These are phyloP conservation scores for Ogataea glucozyma DNA, from an alignment of 805 yeast species.

Conservation along the genomic window DNA sequence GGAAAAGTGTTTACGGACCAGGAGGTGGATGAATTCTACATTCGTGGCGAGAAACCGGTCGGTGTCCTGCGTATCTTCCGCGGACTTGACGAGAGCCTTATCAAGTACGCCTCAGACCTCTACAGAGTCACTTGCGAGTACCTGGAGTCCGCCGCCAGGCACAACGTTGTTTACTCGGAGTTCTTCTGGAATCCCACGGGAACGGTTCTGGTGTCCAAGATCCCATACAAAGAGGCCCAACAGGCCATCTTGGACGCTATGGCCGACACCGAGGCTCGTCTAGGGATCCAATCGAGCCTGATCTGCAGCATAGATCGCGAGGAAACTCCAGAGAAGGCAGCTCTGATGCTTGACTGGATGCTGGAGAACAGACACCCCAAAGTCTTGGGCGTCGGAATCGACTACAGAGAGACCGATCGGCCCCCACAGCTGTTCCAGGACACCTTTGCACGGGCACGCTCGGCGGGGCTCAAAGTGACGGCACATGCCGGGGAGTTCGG, in stretches of 20 bases:
- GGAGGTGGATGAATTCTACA: conserved; percentile 31
- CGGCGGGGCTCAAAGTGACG: conserved; percentile 29
- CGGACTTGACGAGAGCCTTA: conserved; percentile 29
- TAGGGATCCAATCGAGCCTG: conserved; percentile 27
- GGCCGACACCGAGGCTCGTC: conserved; percentile 21
- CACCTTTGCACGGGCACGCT: conserved; percentile 28
- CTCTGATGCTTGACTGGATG: conserved; percentile 34
- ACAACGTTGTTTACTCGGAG: conserved; percentile 32
- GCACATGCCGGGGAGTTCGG: conserved; percentile 38
- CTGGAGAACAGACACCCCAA: conserved; percentile 24
- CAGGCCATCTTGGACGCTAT: conserved; percentile 30
- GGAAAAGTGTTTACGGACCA: conserved; percentile 26
- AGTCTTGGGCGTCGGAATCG: conserved; percentile 35
- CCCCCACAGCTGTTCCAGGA: conserved; percentile 33
- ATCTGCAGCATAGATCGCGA: conserved; percentile 36
- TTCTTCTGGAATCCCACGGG: conserved; percentile 39
- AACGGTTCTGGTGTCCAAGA: conserved; percentile 30
- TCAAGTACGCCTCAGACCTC: conserved; percentile 28
- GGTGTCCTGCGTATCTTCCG: conserved; percentile 34
- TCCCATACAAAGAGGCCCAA: conserved; percentile 31
- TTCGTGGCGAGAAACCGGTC: conserved; percentile 35
- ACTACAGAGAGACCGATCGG: conserved; percentile 33
- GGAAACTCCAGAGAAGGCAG: conserved; percentile 28
- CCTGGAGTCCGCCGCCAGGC: conserved; percentile 24
- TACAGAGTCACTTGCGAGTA: conserved; percentile 32